These are phyloP conservation scores for Wickerhamomyces canadensis DNA, from an alignment of 805 yeast species.

Conservation along the genomic window DNA sequence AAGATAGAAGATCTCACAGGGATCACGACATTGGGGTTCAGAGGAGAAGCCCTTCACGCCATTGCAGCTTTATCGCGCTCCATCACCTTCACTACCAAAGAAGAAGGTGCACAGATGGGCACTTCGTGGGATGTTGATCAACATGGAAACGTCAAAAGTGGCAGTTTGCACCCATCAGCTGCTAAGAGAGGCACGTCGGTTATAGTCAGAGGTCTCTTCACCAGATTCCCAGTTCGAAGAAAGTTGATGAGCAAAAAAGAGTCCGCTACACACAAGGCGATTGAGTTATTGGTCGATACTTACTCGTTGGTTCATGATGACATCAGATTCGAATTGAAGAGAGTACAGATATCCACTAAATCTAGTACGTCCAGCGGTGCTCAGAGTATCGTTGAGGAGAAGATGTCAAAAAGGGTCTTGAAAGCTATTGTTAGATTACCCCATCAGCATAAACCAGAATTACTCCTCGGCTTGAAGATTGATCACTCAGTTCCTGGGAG, in stretches of 20 bases:
- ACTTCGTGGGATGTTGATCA: slow-evolving; percentile 1
- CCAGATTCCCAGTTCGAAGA: slow-evolving; percentile 29
- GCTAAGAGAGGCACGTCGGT: slow-evolving; percentile 30
- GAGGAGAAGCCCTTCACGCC: slow-evolving; percentile 44
- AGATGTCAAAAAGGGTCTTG: slow-evolving; percentile 5
- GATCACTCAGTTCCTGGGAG: too few relatives aligned
- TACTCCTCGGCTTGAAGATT: too few relatives aligned
- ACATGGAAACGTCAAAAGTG: slow-evolving; percentile 17
- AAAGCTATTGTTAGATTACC: neutral
- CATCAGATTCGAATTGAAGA: slow-evolving; percentile 26
- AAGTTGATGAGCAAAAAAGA: slow-evolving; percentile 20
- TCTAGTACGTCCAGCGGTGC: too few relatives aligned
- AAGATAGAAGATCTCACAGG: slow-evolving; percentile 25
- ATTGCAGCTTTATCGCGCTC: slow-evolving; percentile 27
- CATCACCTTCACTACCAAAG: slow-evolving; percentile 26
- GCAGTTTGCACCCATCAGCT: slow-evolving; percentile 39
- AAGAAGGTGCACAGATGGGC: slow-evolving; percentile 16
- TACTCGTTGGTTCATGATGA: slow-evolving; percentile 28
- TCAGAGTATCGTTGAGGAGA: neutral
- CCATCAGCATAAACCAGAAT: too few relatives aligned
- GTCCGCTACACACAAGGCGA: neutral
- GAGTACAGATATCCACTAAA: too few relatives aligned
- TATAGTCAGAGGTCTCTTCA: slow-evolving; percentile 27
- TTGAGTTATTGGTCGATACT: slow-evolving; percentile 21
- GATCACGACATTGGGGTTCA: slow-evolving; percentile 36